Percentiles rank a stretch among this genome's conserved stretches.
phyloP scores from a whole-genome alignment of 1,284 basidiomycete genomes.

The Austroboletus novae-zelandiae region DNA sequence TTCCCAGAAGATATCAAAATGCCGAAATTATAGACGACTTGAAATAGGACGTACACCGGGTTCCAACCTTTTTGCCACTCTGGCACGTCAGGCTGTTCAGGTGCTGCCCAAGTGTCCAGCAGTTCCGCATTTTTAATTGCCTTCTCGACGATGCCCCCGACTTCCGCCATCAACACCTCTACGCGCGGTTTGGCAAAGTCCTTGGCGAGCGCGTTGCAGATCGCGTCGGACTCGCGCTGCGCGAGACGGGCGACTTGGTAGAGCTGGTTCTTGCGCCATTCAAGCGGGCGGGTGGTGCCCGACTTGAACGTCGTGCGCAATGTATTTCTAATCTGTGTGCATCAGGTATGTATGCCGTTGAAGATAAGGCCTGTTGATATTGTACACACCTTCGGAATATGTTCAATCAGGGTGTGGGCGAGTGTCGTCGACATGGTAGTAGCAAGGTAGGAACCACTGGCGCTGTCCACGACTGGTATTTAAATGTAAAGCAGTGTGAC shows the following conservation, averaged over 20 bases:
- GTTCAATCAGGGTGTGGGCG: slow-evolving; percentile 17
- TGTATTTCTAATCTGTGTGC: slow-evolving; percentile 24
- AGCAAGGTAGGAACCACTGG: neutral
- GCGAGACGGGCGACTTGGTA: slow-evolving; percentile 31
- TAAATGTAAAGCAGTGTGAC: no score
- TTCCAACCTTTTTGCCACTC: slow-evolving; percentile 29
- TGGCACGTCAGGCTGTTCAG: slow-evolving; percentile 25
- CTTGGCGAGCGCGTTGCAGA: slow-evolving; percentile 27
- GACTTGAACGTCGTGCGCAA: slow-evolving; percentile 27
- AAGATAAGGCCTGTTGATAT: neutral
- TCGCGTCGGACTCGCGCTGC: slow-evolving; percentile 26
- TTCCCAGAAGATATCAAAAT: neutral
- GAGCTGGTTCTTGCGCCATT: slow-evolving; percentile 31
- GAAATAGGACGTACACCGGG: slow-evolving; percentile 23
- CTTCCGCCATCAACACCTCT: slow-evolving; percentile 25
- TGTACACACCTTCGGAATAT: slow-evolving; percentile 24
- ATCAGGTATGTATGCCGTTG: neutral
- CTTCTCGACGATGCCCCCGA: slow-evolving; percentile 18
- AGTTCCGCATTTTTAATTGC: slow-evolving; percentile 19
- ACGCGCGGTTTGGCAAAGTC: slow-evolving; percentile 31
- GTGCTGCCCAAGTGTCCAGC: slow-evolving; percentile 25
- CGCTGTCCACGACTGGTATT: no score
- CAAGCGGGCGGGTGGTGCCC: slow-evolving; percentile 24
- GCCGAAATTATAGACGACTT: neutral
- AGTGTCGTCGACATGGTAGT: slow-evolving; percentile 15